Conservation (phyloP, 2,329 filamentous ascomycete genomes). For the Fusarium armeniacum region DNA sequence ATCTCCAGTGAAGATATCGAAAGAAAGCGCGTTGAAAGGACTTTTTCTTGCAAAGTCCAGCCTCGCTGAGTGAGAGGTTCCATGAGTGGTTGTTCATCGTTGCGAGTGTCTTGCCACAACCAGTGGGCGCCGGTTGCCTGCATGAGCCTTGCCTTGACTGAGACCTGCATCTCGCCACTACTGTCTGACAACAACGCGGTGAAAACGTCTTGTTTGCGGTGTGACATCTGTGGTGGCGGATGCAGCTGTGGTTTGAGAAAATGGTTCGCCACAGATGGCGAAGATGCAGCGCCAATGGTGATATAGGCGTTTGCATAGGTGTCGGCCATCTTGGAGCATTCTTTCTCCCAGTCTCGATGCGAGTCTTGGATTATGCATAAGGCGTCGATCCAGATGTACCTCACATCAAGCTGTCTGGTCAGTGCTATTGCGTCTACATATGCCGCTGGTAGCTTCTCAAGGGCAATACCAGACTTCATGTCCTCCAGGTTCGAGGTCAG, state of each 20-base stretch:
- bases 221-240: not conserved
- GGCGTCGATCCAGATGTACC: conserved; percentile 42
- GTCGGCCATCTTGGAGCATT: conserved; percentile 35
- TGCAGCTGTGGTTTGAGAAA: conserved; percentile 23
- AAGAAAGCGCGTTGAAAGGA: conserved; percentile 33
- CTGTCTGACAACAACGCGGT: not conserved
- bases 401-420: conserved; percentile 15
- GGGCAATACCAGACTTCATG: conserved; percentile 18
- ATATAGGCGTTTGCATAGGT: conserved; percentile 36
- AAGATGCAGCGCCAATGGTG: conserved; percentile 39
- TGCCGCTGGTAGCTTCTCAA: conserved; percentile 27
- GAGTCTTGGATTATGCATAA: conserved; percentile 42
- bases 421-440: conserved; percentile 25
- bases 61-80: conserved; percentile 36
- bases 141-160: conserved; percentile 31
- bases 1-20: conserved; percentile 35
- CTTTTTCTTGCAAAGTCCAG: conserved; percentile 42
- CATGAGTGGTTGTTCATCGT: conserved; percentile 19
- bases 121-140: conserved; percentile 35
- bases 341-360: conserved; percentile 35
- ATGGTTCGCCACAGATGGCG: conserved; percentile 24
- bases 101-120: conserved; percentile 23
- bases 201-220: not conserved
- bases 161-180: not conserved
- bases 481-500: conserved; percentile 2